Evolutionary conservation across 805 yeast species (phyloP), one percentile per base, ranked within the genome.

Genomic region (Barnettozyma californica): DNA sequence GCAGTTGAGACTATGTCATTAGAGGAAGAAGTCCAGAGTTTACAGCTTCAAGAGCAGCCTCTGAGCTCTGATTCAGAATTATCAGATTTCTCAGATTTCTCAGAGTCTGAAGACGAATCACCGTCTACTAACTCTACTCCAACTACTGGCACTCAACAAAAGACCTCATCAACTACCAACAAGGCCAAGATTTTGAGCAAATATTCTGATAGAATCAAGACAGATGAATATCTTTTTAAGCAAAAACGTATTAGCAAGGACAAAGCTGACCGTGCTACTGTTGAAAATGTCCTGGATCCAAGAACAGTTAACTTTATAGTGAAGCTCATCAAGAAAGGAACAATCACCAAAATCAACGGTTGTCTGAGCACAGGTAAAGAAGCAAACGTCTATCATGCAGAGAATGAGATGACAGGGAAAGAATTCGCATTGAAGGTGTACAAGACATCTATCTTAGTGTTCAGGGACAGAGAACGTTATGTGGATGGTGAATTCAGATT

Each of bases 341-440:
- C 87, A 6, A 80, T 94, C 31, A 81, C 94, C 2, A 81, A 86
- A 56, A 83, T 94, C 59, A 88, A 91, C 58, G 99, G 99, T 11
- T 94, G 98, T 64, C 75, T 94, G 43, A 83, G 94, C 59, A 94
- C 99, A 0, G 99, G 99, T 43, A 94, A 94, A 65, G 99, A 94
- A 67, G 99, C 99, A n/a, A 94, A 94, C 61, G 97, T 94, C 0
- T 94, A 94, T 64, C 92, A 87, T 62, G 97, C 95, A 2, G 56
- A 55, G 29, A 68, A 73, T 48, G 70, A 74, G 47, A 60, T 59
- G 14, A 56, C 50, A 13, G 73, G 71, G 51, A 75, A 71, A 52
- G 96, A 80, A 58, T 83, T 72, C 57, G 99, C 99, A 0, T 87
- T 94, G 44, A 94, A 94, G 63, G 92, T 94, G 50, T 94, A 89